Base-by-base conservation (phyloP, 2,329 filamentous ascomycete species). In the Clathrospora elynae region DNA sequence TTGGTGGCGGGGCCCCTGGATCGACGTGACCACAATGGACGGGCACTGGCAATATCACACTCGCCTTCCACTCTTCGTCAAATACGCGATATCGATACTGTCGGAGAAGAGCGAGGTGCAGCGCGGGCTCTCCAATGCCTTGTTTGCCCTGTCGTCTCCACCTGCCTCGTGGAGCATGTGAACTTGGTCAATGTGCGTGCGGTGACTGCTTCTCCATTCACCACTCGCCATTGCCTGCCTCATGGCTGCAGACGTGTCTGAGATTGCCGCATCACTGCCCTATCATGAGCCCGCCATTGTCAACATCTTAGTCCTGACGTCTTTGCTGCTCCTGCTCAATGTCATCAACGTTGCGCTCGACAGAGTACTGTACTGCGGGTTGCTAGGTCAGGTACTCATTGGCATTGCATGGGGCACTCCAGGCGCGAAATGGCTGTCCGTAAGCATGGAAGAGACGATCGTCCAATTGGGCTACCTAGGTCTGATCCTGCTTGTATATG, bases 401-500 rank as follows among this genome's bases (percentile, higher is more conserved):
- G 87, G 87, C 9, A 78, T 89, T 6, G 78, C 82, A 6, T 91
- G 80, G 79, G 87, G 87, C 6, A 78, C 77, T 0, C 86, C 87
- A 0, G 85, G 84, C 1, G 79, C 74, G 3, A 75, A 80, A 62
- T 83, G 79, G 78, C 75, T 91, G 0, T 71, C 74, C 0, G 13
- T 42, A 0, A 71, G 76, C 3, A 67, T 74, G 1, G 77, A 90
- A 66, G 59, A 76, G 12, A 73, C 75, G 0, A 73, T 87, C 18
- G 77, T 85, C 14, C 78, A 86, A 46, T 64, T 90, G 1, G 87
- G 87, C 0, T 91, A 90, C 59, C 67, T 90, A 0, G 87, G 87
- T 0, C 64, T 90, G n/a, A 77, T 90, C 5, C 69, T 88, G 17
- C 70, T 90, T 1, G 85, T 90, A 0, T 90, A 82, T 61, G 84